Percentiles rank a stretch among this genome's conserved stretches.
Evolutionary conservation across 768 basidiomycete species (phyloP).

Genomic region (Leccinum subtestaceum): DNA sequence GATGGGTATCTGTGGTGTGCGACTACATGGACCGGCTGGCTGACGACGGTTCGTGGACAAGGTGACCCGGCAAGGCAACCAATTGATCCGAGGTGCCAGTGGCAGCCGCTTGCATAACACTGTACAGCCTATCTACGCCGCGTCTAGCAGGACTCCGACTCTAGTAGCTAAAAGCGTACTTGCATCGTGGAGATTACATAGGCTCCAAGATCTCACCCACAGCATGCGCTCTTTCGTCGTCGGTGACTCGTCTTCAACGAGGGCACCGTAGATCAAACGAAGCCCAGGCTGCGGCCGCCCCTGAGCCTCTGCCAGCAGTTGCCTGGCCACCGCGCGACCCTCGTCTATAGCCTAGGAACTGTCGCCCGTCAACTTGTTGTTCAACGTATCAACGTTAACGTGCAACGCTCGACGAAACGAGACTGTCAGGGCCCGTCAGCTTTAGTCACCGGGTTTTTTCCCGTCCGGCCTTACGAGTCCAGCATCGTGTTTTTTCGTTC

Average conservation of each 20-base stretch:
- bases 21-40: conserved; percentile 14
- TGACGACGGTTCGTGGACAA: conserved; percentile 3
- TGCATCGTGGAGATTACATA: not conserved
- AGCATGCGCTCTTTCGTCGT: not conserved
- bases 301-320: too few relatives aligned
- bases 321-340: not conserved
- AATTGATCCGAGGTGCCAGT: conserved; percentile 5
- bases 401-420: not conserved
- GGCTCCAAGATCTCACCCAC: too few relatives aligned
- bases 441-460: not conserved
- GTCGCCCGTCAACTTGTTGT: not conserved
- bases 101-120: not conserved
- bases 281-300: too few relatives aligned
- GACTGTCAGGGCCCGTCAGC: not conserved
- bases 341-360: not conserved
- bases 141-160: too few relatives aligned
- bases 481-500: not conserved
- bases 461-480: not conserved
- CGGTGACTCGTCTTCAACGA: not conserved
- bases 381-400: not conserved
- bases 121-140: too few relatives aligned
- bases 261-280: too few relatives aligned
- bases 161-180: not conserved
- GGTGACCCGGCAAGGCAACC: conserved; percentile 4
- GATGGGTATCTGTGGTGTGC: not conserved